A percentile compares a stretch with the other conserved stretches of the same genome.
These are phyloP conservation scores for Blastocystis sp. DNA, from an alignment of 352 stramenopile genomes.

Conservation along the genomic window DNA sequence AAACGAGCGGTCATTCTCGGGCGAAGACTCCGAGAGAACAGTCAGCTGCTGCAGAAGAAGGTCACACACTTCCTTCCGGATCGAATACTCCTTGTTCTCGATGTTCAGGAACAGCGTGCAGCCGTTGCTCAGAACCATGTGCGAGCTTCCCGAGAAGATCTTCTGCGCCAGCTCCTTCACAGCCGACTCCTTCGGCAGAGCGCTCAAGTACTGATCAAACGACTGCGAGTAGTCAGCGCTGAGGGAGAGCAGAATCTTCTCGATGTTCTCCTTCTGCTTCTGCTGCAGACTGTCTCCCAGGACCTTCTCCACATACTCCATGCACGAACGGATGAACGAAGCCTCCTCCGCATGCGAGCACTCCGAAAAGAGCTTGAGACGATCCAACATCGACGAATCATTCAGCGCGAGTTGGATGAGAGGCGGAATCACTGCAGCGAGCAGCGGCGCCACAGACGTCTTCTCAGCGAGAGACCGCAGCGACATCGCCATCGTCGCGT, in stretches of 20 bases:
- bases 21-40: neutral
- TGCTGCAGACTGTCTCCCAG: neutral
- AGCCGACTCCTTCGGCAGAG: neutral
- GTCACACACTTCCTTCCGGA: slow-evolving; percentile 14
- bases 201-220: slow-evolving; percentile 1
- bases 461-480: neutral
- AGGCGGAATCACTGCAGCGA: neutral
- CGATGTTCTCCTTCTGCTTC: neutral
- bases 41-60: neutral
- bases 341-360: neutral
- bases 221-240: slow-evolving; percentile 10
- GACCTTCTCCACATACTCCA: neutral
- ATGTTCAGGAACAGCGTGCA: slow-evolving; percentile 25
- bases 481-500: neutral
- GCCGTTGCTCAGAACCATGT: slow-evolving; percentile 45
- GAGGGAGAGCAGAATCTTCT: slow-evolving; percentile 9
- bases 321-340: neutral
- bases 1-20: neutral
- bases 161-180: neutral
- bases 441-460: neutral
- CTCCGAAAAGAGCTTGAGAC: neutral
- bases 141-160: slow-evolving; percentile 5
- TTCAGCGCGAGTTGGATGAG: neutral
- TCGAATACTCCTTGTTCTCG: neutral
- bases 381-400: neutral